Percentiles rank a stretch among this genome's conserved stretches.
These are phyloP conservation scores for Begonia masoniana DNA, from an alignment of 306 rosid species.

Conservation along the genomic window DNA sequence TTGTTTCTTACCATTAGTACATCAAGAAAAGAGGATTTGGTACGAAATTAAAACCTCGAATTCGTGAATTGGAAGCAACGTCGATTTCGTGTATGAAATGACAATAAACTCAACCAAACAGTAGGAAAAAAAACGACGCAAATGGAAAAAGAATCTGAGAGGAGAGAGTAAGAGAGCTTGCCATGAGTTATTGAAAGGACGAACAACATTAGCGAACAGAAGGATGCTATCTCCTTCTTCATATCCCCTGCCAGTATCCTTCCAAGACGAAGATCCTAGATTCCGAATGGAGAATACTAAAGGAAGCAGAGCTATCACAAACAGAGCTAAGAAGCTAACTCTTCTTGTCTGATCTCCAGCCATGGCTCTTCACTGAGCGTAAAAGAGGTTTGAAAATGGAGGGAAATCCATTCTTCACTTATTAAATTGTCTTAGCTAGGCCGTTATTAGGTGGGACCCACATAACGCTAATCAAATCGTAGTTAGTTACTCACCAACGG, in stretches of 20 bases:
- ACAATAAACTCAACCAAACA: too few species aligned
- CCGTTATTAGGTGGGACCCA: too few species aligned
- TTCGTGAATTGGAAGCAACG: too few species aligned
- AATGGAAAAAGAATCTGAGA: not conserved
- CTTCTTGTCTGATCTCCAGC: not conserved
- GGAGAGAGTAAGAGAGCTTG: not conserved
- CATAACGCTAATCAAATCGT: too few species aligned
- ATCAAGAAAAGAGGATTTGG: too few species aligned
- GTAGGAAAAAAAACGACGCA: too few species aligned
- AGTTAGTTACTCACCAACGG: too few species aligned
- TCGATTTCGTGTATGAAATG: too few species aligned
- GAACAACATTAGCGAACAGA: constrained; percentile 12
- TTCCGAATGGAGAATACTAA: not conserved
- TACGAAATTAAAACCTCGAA: too few species aligned
- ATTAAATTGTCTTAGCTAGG: too few species aligned
- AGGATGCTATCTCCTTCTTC: constrained; percentile 9
- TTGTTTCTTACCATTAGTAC: too few species aligned
- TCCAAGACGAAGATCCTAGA: not conserved
- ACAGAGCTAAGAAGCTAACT: not conserved
- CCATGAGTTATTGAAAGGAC: constrained; percentile 5
- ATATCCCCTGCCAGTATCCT: not conserved
- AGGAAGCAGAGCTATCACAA: constrained; percentile 1
- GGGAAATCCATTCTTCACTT: not conserved
- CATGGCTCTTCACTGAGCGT: constrained; percentile 8
- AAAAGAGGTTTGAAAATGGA: constrained; percentile 4